Evolutionary conservation across 352 stramenopile species (phyloP), one percentile per base, ranked within the genome.

Genomic region (Pythium vanterpoolii): DNA sequence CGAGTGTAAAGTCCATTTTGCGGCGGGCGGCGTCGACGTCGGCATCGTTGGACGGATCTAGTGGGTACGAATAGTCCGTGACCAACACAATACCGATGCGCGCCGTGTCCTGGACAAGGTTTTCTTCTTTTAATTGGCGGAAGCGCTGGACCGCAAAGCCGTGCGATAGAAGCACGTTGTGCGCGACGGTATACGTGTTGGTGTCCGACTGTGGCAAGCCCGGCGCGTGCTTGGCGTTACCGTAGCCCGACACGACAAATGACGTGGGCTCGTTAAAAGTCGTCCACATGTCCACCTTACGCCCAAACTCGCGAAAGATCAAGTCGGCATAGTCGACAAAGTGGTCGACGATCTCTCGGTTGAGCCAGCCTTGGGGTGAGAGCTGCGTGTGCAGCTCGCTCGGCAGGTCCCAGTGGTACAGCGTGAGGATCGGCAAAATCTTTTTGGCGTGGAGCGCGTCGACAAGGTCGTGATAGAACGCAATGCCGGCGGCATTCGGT

Each of bases 391-490:
- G 74, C 8, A 98, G 65, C 31, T 74, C 68, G 33, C 93, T 75
- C 8, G 96, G 96, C 9, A 98, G 62, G 72, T 99, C 96, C 95
- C 95, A 99, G 74, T 99, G 96, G 66, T 98, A 98, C 16, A 99
- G 66, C 7, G 95, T 98, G 23, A 98, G 67, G 43, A 96, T 86
- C 19, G 96, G 93, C 43, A 83, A 71, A 52, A 99, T 96, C 51
- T 77, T 72, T 42, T 79, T 73, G 3, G 52, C 66, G 7, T 82
- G 45, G 5, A 98, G 70, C 19, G 77, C 72, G 68, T 98, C 83
- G 51, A 98, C 88, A 1, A 99, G 49, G 11, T 76, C 61, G 65
- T 97, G 87, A 76, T 99, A 99, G 78, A 98, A 98, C 3, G 72
- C 73, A 44, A 99, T 77, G 8, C 95, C 95, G n/a, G 77, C 66